A percentile compares a stretch with the other conserved stretches of the same genome.
These are phyloP conservation scores for Mariannaea elegans DNA, from an alignment of 2,329 filamentous ascomycete species.

Conservation along the genomic window DNA sequence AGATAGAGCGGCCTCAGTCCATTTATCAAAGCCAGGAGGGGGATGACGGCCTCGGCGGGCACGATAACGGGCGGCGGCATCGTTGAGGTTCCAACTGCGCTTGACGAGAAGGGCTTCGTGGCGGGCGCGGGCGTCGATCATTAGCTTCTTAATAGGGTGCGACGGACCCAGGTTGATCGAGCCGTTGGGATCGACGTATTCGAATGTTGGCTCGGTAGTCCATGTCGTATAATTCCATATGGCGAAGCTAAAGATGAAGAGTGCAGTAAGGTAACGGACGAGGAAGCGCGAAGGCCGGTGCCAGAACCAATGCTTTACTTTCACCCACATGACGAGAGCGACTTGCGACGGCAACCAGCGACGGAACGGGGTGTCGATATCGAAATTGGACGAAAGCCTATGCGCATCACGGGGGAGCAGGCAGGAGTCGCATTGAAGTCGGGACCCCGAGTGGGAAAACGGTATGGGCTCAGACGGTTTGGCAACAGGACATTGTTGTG, in stretches of 20 bases:
- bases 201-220: slow-evolving; percentile 40
- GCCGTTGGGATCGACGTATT: slow-evolving; percentile 33
- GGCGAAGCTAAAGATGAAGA: slow-evolving; percentile 37
- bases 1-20: slow-evolving; percentile 63
- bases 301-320: slow-evolving; percentile 39
- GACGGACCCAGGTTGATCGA: slow-evolving; percentile 37
- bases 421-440: slow-evolving; percentile 36
- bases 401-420: slow-evolving; percentile 34
- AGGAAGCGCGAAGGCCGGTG: slow-evolving; percentile 41
- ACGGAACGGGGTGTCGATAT: slow-evolving; percentile 17
- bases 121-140: slow-evolving; percentile 54
- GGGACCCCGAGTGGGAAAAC: slow-evolving; percentile 10
- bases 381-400: slow-evolving; percentile 26
- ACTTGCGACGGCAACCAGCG: slow-evolving; percentile 14
- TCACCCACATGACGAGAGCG: slow-evolving; percentile 36
- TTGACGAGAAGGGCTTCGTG: slow-evolving; percentile 54
- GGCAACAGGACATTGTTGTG: slow-evolving; percentile 32
- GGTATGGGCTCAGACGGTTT: slow-evolving; percentile 29
- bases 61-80: slow-evolving; percentile 65
- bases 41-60: slow-evolving; percentile 66
- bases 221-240: slow-evolving; percentile 45
- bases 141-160: slow-evolving; percentile 62
- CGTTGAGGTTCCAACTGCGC: slow-evolving; percentile 58
- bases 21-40: slow-evolving; percentile 70
- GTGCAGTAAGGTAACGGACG: slow-evolving; percentile 40